Conservation (phyloP, 2,329 filamentous ascomycete species). For the Colletotrichum tanaceti region DNA sequence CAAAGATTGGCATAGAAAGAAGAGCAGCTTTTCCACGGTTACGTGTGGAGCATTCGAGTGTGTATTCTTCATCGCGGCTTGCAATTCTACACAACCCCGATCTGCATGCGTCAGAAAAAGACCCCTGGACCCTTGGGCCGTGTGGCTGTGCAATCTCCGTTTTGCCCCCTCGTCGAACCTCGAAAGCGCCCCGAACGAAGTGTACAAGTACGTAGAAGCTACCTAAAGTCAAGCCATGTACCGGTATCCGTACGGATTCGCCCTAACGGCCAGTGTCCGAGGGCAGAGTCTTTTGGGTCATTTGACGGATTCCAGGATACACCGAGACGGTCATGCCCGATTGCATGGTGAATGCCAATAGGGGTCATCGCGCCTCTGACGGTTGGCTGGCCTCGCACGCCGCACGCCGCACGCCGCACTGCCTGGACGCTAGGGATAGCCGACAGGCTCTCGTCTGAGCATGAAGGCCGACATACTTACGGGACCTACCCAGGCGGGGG, state of each 20-base stretch:
- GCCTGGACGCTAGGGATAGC: neutral
- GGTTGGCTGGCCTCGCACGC: neutral
- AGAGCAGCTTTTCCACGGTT: neutral
- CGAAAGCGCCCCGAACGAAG: constrained; percentile 15
- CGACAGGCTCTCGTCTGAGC: constrained; percentile 16
- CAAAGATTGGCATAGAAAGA: neutral
- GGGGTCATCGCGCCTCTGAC: neutral
- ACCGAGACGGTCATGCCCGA: constrained; percentile 13
- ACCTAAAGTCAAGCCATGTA: constrained; percentile 21
- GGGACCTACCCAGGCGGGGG: neutral
- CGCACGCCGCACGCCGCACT: no score
- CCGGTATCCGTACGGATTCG: no score
- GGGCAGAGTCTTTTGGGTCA: constrained; percentile 9
- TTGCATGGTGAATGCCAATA: neutral
- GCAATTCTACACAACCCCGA: neutral
- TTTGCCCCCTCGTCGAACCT: constrained; percentile 24
- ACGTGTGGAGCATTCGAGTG: no score
- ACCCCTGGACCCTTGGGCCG: constrained; percentile 35
- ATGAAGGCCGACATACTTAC: constrained; percentile 7
- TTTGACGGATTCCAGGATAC: constrained; percentile 7
- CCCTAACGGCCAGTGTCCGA: constrained; percentile 21
- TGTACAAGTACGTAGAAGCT: constrained; percentile 10
- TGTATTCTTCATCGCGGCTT: neutral
- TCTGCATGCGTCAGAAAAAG: neutral
- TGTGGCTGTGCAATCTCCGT: constrained; percentile 41